Base-by-base conservation (phyloP, 2,329 filamentous ascomycete genomes). In the Exophiala mesophila region DNA sequence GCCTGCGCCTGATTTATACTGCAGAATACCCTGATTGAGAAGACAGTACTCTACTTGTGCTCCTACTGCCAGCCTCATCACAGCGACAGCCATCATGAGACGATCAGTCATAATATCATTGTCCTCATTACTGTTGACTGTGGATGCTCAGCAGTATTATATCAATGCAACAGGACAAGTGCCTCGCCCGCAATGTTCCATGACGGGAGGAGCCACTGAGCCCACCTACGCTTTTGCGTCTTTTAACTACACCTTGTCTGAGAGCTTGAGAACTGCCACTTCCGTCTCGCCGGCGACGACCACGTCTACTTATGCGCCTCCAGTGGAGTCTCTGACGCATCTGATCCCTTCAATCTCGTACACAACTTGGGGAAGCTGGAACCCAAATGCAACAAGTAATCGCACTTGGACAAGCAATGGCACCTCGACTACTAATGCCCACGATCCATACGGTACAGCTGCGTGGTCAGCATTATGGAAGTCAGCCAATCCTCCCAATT, bases 391-490 rank as follows among this genome's bases (percentile, higher is more conserved):
- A 12, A 62, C 60, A 0, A 39, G 31, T 0, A 53, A 43, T 12
- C 60, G 59, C 5, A 59, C 52, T 20, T 59, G 63, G 32, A 54
- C 47, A 2, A 33, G 44, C 1, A 55, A 63, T 26, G n/a, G n/a
- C n/a, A 12, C 23, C 6, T 26, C 23, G 6, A 6, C 23, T 12
- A 26, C 23, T 12, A 26, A 12, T 26, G 23, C 12, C 12, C 23
- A 26, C 7, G 23, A 26, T 26, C 52, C 55, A 5, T 65, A 63
- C 43, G 63, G 61, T 5, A 57, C 64, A 47, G 59, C 60, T 7
- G 63, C 62, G 2, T 66, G 62, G 60, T 60, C 59, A 3, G 59
- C 59, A 2, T 52, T 62, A 41, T 65, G 63, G 63, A 29, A 52
- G 18, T 31, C 47, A 5, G 60, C 59, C 5, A 54, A 57, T 29